phyloP scores from a whole-genome alignment of 1,284 basidiomycete genomes.

The Papiliotrema fonsecae region DNA sequence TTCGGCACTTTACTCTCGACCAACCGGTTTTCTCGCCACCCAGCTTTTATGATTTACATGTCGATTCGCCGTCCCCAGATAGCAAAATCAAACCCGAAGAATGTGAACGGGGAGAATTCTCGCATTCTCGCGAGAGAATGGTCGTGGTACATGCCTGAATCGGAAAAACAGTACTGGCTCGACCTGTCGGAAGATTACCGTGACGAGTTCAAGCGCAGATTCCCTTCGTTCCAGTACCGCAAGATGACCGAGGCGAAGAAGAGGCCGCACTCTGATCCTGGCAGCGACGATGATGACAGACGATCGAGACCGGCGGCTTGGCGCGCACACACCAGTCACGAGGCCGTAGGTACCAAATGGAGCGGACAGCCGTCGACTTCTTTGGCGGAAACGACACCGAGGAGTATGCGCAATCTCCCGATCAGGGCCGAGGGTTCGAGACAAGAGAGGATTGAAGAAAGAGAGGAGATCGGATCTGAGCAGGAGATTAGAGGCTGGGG shows the following conservation, averaged over 20 bases:
- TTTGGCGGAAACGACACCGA: no score
- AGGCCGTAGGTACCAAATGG: background rate
- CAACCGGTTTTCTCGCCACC: background rate
- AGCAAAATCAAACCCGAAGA: slow-evolving; percentile 1
- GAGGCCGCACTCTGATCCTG: background rate
- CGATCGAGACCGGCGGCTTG: background rate
- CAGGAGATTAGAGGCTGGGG: no score
- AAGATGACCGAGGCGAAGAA: background rate
- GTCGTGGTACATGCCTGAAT: slow-evolving; percentile 5
- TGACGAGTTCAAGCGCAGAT: slow-evolving; percentile 1
- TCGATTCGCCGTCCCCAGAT: background rate
- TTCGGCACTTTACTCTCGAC: background rate
- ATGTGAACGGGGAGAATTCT: slow-evolving; percentile 3
- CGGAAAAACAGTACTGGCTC: slow-evolving; percentile 2
- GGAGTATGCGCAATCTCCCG: no score
- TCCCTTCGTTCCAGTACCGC: background rate
- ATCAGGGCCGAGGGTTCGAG: no score
- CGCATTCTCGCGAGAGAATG: slow-evolving; percentile 2
- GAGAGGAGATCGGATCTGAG: no score
- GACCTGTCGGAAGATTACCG: slow-evolving; percentile 5
- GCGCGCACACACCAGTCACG: background rate
- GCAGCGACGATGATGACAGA: background rate
- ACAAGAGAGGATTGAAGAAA: no score
- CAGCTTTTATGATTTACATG: slow-evolving; percentile 5
- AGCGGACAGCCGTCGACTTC: no score